phyloP scores from a whole-genome alignment of 2,329 filamentous ascomycete species.

The Talaromyces marneffei region DNA sequence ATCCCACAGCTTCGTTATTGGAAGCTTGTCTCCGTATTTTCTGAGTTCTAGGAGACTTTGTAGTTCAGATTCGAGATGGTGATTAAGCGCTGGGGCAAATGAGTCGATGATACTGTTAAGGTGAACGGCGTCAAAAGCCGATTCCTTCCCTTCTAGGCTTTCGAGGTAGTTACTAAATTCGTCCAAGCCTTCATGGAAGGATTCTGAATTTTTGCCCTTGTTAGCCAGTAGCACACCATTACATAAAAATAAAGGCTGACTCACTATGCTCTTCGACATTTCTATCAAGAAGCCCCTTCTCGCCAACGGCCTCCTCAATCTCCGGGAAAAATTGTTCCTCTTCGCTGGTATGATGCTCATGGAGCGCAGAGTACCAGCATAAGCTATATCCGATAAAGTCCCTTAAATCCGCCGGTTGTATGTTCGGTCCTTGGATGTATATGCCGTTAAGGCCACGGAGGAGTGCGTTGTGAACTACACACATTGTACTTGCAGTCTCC shows the following conservation, averaged over 20 bases:
- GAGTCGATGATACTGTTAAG: conserved; percentile 9
- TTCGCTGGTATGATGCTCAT: conserved; percentile 34
- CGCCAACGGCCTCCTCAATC: conserved; percentile 26
- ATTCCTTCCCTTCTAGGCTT: conserved; percentile 3
- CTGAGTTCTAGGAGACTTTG: not conserved
- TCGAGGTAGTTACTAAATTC: conserved; percentile 2
- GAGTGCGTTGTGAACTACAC: conserved; percentile 35
- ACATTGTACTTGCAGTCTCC: conserved; percentile 13
- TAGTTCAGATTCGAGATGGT: conserved; percentile 5
- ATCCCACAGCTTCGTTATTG: not conserved
- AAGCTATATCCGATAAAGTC: conserved; percentile 33
- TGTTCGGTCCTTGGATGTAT: conserved; percentile 27
- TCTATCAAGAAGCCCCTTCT: conserved; percentile 25
- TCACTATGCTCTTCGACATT: conserved; percentile 31
- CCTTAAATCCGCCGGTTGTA: conserved; percentile 23
- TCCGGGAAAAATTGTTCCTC: conserved; percentile 31
- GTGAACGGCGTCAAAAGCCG: not conserved
- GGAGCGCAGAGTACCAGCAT: conserved; percentile 31
- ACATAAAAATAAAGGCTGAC: not conserved
- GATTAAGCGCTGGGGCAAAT: conserved; percentile 3
- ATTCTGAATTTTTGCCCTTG: not conserved
- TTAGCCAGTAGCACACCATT: not conserved
- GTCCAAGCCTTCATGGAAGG: not conserved
- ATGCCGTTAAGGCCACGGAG: conserved; percentile 38
- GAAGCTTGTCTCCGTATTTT: conserved; percentile 6